Conservation (phyloP, 116 monocot species). For the Dioscorea cayenensis region DNA sequence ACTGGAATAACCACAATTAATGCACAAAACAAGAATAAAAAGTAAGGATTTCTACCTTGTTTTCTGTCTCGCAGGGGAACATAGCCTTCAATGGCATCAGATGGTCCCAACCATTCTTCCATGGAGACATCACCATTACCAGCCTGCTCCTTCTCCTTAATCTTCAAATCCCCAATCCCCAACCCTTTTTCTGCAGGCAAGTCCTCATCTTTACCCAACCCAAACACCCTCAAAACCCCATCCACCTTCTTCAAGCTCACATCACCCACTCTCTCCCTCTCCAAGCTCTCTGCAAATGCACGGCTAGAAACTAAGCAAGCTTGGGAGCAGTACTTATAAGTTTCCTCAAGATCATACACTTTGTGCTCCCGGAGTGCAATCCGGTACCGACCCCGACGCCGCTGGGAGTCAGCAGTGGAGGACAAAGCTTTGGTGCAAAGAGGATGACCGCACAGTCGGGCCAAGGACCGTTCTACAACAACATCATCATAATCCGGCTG, state of each 20-base stretch:
- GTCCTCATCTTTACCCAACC: constrained; percentile 2
- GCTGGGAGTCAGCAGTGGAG: constrained; percentile 5
- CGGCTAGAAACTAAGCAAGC: constrained; percentile 51
- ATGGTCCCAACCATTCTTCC: constrained; percentile 65
- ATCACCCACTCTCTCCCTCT: constrained; percentile 14
- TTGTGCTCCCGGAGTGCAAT: constrained; percentile 72
- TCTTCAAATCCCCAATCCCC: constrained; percentile 34
- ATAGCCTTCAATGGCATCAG: constrained; percentile 82
- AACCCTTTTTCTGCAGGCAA: neutral
- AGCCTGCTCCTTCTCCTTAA: constrained; percentile 50
- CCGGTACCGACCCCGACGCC: constrained; percentile 39
- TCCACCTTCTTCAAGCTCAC: constrained; percentile 15
- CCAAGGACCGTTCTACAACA: constrained; percentile 73
- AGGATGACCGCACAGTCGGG: constrained; percentile 66
- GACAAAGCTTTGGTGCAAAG: constrained; percentile 45
- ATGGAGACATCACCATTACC: constrained; percentile 25
- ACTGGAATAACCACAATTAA: neutral
- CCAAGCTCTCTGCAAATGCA: constrained; percentile 33
- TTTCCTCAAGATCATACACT: constrained; percentile 85
- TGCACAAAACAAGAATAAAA: neutral
- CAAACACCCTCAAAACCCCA: constrained; percentile 41
- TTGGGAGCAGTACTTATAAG: constrained; percentile 64
- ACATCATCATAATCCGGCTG: constrained; percentile 72
- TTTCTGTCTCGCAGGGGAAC: constrained; percentile 42
- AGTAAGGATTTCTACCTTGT: constrained; percentile 24